These are phyloP conservation scores for Aciculoconidium aculeatum DNA, from an alignment of 805 yeast genomes.

Conservation along the genomic window DNA sequence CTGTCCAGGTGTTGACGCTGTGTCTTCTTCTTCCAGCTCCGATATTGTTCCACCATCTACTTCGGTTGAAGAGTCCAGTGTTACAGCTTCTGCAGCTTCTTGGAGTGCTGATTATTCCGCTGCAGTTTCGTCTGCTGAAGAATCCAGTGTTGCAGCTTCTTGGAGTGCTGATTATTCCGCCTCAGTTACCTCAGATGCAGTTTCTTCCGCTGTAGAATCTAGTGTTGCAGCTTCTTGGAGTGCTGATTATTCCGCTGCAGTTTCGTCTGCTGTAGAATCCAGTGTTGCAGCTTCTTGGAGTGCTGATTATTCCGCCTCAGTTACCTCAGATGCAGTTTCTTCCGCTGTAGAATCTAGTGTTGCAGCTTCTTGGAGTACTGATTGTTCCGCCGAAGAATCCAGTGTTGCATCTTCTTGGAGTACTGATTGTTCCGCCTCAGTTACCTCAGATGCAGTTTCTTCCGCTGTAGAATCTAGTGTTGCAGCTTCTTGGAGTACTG, in stretches of 20 bases:
- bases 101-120: constrained; percentile 1
- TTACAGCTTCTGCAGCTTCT: constrained; percentile 4
- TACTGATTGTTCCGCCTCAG: background rate
- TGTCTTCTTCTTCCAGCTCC: constrained; percentile 1
- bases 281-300: constrained; percentile 1
- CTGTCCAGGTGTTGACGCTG: constrained; percentile 3
- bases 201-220: too few relatives aligned
- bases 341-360: constrained; percentile 2
- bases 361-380: background rate
- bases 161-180: too few relatives aligned
- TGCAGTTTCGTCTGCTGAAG: background rate
- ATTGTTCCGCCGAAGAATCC: background rate
- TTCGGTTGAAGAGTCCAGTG: constrained; percentile 1
- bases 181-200: too few relatives aligned
- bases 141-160: too few relatives aligned
- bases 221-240: too few relatives aligned
- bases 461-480: background rate
- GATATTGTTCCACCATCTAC: background rate
- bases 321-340: constrained; percentile 8
- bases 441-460: too few relatives aligned
- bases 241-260: constrained; percentile 2
- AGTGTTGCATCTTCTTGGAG: background rate
- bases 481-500: constrained; percentile 1
- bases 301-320: constrained; percentile 4
- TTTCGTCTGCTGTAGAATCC: background rate